phyloP scores from a whole-genome alignment of 768 basidiomycete genomes.

The Tulasnella sp. region DNA sequence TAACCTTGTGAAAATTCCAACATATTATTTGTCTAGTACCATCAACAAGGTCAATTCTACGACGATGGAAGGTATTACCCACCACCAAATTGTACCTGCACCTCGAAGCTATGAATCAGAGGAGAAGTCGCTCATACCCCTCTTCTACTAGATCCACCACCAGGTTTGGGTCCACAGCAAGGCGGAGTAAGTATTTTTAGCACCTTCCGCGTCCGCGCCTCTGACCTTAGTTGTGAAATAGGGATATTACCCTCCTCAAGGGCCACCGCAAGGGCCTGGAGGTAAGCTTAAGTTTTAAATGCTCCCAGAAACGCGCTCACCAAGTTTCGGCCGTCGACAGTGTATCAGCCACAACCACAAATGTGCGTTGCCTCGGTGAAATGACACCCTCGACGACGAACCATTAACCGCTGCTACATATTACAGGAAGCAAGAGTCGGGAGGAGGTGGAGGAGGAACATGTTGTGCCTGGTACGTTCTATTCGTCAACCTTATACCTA shows the following conservation, averaged over 20 bases:
- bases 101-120: neutral
- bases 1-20: neutral
- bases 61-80: conserved; percentile 24
- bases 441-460: conserved; percentile 19
- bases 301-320: neutral
- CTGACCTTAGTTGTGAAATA: neutral
- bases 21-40: neutral
- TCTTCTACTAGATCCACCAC: neutral
- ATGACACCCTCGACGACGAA: neutral
- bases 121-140: neutral
- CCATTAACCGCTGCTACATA: neutral
- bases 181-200: neutral
- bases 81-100: neutral
- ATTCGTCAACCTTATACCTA: neutral
- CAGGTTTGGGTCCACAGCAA: neutral
- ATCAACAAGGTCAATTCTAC: conserved; percentile 14
- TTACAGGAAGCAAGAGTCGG: conserved; percentile 18
- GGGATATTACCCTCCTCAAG: conserved; percentile 24
- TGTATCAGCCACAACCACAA: neutral
- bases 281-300: neutral
- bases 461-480: conserved; percentile 7
- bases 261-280: neutral
- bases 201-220: neutral
- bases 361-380: neutral
- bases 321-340: neutral